These are phyloP conservation scores for Candida arabinofermentans DNA, from an alignment of 805 yeast genomes.

Conservation along the genomic window DNA sequence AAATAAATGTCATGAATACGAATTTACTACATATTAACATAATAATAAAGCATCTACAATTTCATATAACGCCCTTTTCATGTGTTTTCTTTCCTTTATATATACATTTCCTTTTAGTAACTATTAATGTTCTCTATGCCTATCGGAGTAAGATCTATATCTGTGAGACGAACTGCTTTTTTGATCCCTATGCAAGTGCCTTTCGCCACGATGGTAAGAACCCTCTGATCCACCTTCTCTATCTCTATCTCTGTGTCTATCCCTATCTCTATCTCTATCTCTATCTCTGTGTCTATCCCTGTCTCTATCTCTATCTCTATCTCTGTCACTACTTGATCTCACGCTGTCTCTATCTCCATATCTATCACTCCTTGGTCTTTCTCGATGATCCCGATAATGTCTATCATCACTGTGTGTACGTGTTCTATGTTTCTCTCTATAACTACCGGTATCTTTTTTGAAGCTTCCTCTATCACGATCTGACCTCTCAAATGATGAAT, in stretches of 20 bases:
- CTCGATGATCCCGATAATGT: not conserved
- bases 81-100: not conserved
- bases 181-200: not conserved
- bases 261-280: not conserved
- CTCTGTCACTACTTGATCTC: not conserved
- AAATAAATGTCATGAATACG: conserved; percentile 6
- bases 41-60: not conserved
- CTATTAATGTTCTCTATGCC: not conserved
- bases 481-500: no score
- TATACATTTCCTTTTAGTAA: not conserved
- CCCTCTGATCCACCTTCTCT: not conserved
- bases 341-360: not conserved
- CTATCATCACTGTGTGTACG: not conserved
- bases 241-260: not conserved
- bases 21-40: not conserved
- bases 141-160: not conserved
- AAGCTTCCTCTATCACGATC: not conserved
- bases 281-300: not conserved
- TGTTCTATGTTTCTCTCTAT: not conserved
- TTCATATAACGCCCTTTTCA: not conserved
- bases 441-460: not conserved
- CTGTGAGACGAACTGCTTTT: not conserved
- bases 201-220: not conserved
- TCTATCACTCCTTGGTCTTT: not conserved
- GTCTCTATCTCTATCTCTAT: no score